Evolutionary conservation across 129 eudicot genomes (phyloP).

Genomic region (Silybum marianum): DNA sequence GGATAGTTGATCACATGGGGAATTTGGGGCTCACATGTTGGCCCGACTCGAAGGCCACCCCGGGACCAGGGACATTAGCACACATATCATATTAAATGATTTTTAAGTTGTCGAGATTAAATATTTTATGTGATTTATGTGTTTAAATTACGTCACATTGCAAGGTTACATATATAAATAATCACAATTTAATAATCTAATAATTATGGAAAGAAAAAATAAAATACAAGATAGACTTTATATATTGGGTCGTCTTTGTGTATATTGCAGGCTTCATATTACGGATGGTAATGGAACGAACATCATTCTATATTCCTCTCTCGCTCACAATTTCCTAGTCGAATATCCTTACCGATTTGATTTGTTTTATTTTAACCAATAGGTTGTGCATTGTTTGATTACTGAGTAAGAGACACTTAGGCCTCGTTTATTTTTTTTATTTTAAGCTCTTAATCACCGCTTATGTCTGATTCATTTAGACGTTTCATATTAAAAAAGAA

Average conservation of each 20-base stretch:
- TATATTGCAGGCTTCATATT: too few relatives aligned
- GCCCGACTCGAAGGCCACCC: neutral
- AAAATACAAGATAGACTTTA: neutral
- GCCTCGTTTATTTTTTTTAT: too few relatives aligned
- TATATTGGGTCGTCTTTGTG: neutral
- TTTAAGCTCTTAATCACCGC: too few relatives aligned
- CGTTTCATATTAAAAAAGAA: too few relatives aligned
- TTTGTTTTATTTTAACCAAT: too few relatives aligned
- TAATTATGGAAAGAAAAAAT: too few relatives aligned
- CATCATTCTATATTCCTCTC: neutral
- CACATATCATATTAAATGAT: neutral
- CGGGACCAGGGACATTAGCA: neutral
- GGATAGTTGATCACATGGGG: constrained; percentile 32
- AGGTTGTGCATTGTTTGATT: too few relatives aligned
- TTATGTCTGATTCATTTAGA: too few relatives aligned
- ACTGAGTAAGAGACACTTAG: too few relatives aligned
- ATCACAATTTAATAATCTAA: too few relatives aligned
- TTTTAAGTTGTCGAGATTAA: neutral
- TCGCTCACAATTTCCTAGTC: neutral
- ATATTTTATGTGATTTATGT: neutral
- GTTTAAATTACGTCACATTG: neutral
- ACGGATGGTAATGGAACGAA: neutral
- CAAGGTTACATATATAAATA: too few relatives aligned
- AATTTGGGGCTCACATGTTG: constrained; percentile 23
- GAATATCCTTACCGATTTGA: neutral